These are phyloP conservation scores for Penicillium hesseltinei DNA, from an alignment of 2,329 filamentous ascomycete genomes.

Conservation along the genomic window DNA sequence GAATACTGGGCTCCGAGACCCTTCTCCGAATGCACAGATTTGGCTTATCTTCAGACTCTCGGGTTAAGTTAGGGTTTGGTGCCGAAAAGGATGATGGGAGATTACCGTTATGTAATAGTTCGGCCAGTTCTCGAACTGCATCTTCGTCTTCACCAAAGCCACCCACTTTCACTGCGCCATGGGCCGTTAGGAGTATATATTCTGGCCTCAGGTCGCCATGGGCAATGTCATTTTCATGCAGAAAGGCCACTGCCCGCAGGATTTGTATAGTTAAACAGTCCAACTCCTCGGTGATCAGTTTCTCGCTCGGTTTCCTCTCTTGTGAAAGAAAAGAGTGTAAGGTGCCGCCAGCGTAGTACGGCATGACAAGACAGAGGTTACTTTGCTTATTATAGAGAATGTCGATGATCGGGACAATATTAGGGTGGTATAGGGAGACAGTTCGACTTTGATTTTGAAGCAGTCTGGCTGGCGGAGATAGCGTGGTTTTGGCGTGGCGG, in stretches of 20 bases:
- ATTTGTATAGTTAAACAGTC: slow-evolving; percentile 4
- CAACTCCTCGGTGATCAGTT: background rate
- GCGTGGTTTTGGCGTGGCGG: background rate
- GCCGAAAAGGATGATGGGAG: background rate
- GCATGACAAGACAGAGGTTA: slow-evolving; percentile 12
- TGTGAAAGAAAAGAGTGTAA: background rate
- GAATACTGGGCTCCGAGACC: background rate
- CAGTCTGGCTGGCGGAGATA: background rate
- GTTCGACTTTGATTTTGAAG: background rate
- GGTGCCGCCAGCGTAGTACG: slow-evolving; percentile 6
- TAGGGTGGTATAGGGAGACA: background rate
- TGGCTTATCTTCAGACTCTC: background rate
- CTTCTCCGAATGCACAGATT: background rate
- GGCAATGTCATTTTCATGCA: background rate
- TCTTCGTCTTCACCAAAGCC: slow-evolving; percentile 12
- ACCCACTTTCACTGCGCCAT: slow-evolving; percentile 6
- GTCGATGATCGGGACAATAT: slow-evolving; percentile 4
- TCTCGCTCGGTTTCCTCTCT: background rate
- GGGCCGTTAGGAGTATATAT: slow-evolving; percentile 4
- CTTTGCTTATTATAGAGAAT: slow-evolving; percentile 7
- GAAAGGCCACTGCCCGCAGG: background rate
- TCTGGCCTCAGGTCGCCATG: slow-evolving; percentile 8
- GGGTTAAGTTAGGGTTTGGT: background rate
- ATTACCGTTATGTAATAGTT: background rate
- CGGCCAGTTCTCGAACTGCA: background rate